Evolutionary conservation across 495 filamentous ascomycete genomes (phyloP).

Genomic region (Echria macrotheca): DNA sequence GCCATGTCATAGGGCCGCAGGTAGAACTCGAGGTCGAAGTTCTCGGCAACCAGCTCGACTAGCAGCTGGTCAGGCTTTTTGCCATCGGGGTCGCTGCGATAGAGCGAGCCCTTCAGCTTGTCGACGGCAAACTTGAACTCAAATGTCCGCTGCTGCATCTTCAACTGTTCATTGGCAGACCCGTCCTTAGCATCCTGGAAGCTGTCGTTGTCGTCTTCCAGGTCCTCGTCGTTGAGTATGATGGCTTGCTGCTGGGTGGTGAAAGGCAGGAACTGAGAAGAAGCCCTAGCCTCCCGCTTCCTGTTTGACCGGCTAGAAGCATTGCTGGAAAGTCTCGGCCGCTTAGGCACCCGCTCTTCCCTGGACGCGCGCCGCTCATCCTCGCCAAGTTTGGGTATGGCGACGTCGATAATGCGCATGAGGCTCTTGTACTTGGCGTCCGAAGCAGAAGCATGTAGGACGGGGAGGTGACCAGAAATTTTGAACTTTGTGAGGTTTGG

Average conservation of each 20-base stretch:
- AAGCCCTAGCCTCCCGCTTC: slow-evolving; percentile 25
- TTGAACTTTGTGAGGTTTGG: slow-evolving; percentile 89
- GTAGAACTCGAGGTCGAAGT: slow-evolving; percentile 81
- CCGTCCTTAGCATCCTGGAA: slow-evolving; percentile 60
- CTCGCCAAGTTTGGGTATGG: slow-evolving; percentile 76
- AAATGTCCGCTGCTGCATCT: slow-evolving; percentile 80
- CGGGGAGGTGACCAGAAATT: slow-evolving; percentile 84
- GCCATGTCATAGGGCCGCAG: slow-evolving; percentile 86
- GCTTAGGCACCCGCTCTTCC: slow-evolving; percentile 37
- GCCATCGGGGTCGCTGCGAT: slow-evolving; percentile 75
- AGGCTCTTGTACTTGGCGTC: slow-evolving; percentile 93
- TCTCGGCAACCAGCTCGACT: slow-evolving; percentile 85
- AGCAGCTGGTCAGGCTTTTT: slow-evolving; percentile 73
- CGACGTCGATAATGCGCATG: slow-evolving; percentile 94
- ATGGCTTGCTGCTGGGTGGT: slow-evolving; percentile 65
- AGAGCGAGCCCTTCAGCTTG: slow-evolving; percentile 84
- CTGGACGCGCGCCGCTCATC: slow-evolving; percentile 31
- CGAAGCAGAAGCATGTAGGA: slow-evolving; percentile 84
- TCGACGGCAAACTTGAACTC: slow-evolving; percentile 96
- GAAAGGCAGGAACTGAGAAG: slow-evolving; percentile 44
- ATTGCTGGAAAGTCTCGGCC: slow-evolving; percentile 47
- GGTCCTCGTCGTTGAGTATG: slow-evolving; percentile 72
- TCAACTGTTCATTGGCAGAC: slow-evolving; percentile 53
- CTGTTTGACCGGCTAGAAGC: slow-evolving; percentile 31
- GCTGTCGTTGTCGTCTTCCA: slow-evolving; percentile 56